Percentiles rank a stretch among this genome's conserved stretches.
Evolutionary conservation across 2,329 filamentous ascomycete genomes (phyloP).

Genomic region (Cladosporium sp.): DNA sequence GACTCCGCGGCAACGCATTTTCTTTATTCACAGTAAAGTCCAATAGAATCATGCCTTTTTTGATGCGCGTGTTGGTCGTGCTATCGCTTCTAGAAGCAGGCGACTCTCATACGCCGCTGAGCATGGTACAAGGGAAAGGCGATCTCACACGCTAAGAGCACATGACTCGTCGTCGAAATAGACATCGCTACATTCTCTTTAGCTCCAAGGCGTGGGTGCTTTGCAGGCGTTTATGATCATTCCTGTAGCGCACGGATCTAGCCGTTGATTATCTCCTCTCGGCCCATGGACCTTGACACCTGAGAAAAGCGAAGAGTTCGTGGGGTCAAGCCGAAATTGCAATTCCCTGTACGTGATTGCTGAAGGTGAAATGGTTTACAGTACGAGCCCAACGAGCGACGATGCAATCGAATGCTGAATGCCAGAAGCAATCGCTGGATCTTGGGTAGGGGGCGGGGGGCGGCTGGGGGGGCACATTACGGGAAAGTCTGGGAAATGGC

Average conservation of each 20-base stretch:
- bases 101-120: neutral
- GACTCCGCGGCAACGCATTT: neutral
- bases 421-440: no score
- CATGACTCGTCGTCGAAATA: neutral
- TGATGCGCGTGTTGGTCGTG: neutral
- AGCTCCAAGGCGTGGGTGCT: neutral
- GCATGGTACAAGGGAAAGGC: neutral
- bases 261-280: no score
- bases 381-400: no score
- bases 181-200: neutral
- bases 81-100: neutral
- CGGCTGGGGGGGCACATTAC: no score
- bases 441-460: no score
- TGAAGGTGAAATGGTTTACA: no score
- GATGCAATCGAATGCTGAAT: no score
- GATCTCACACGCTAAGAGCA: neutral
- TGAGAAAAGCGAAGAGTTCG: no score
- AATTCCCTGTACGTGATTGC: no score
- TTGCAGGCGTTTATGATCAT: neutral
- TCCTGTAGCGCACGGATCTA: neutral
- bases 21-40: neutral
- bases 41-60: neutral
- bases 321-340: no score
- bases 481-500: no score
- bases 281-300: no score